phyloP scores from a whole-genome alignment of 2,329 filamentous ascomycete species.

The Botrytis pseudocinerea region DNA sequence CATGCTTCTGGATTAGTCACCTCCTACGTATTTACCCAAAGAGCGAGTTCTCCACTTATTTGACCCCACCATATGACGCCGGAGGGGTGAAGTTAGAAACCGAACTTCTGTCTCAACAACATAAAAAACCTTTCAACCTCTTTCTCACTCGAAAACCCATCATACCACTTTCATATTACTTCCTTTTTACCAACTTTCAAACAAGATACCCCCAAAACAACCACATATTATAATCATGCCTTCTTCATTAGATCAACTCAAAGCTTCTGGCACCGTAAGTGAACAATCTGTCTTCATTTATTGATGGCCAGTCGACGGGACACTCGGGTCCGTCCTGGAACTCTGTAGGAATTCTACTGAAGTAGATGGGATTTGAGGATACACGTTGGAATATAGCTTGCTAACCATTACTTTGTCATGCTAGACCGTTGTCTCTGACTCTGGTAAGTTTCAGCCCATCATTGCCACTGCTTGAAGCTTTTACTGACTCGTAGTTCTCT shows the following conservation, averaged over 20 bases:
- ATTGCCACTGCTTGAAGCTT: slow-evolving; percentile 13
- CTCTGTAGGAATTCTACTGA: neutral
- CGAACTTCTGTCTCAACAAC: slow-evolving; percentile 7
- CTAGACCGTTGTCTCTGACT: slow-evolving; percentile 94
- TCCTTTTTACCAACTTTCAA: slow-evolving; percentile 18
- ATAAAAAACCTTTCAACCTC: slow-evolving; percentile 23
- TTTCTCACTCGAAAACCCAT: neutral
- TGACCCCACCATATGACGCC: slow-evolving; percentile 20
- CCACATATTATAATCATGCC: slow-evolving; percentile 60
- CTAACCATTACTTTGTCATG: slow-evolving; percentile 18
- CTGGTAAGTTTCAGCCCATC: slow-evolving; percentile 60
- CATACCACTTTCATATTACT: slow-evolving; percentile 12
- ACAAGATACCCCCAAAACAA: slow-evolving; percentile 28
- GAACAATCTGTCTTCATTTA: slow-evolving; percentile 31
- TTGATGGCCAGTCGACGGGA: slow-evolving; percentile 11
- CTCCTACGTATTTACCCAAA: neutral
- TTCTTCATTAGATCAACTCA: slow-evolving; percentile 93
- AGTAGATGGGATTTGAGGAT: slow-evolving; percentile 10
- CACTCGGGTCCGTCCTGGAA: neutral
- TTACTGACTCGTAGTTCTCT: slow-evolving; percentile 33
- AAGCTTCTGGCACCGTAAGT: slow-evolving; percentile 93
- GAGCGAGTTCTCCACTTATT: slow-evolving; percentile 1
- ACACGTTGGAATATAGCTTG: slow-evolving; percentile 12
- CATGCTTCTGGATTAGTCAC: neutral
- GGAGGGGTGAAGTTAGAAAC: slow-evolving; percentile 13